Conservation (phyloP, 345 rosid genomes). For the Gossypium bickii region DNA sequence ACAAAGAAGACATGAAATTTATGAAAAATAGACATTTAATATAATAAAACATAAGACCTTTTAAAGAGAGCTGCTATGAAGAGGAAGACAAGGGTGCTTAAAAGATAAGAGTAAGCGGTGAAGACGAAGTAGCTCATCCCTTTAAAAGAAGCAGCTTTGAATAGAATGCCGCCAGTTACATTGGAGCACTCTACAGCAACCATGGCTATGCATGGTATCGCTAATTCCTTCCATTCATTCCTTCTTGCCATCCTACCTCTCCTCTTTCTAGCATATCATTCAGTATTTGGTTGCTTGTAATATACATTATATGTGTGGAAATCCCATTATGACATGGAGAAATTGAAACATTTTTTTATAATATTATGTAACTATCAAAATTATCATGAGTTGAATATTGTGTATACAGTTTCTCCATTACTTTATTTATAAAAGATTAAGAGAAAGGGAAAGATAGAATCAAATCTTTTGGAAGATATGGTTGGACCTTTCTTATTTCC, state of each 20-base stretch:
- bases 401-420: too few species aligned
- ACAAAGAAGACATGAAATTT: neutral
- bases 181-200: conserved; percentile 21
- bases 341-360: too few species aligned
- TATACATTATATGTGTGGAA: too few species aligned
- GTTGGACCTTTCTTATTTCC: too few species aligned
- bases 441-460: too few species aligned
- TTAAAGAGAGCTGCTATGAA: conserved; percentile 16
- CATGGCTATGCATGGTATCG: conserved; percentile 31
- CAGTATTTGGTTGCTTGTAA: too few species aligned
- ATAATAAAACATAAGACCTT: conserved; percentile 2
- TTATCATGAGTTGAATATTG: too few species aligned
- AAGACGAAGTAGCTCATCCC: conserved; percentile 35
- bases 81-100: conserved; percentile 26
- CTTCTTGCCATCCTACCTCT: conserved; percentile 2
- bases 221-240: conserved; percentile 18
- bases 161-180: conserved; percentile 26
- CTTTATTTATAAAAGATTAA: too few species aligned
- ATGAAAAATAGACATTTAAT: neutral
- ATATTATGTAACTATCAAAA: too few species aligned
- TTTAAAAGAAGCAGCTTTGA: conserved; percentile 33
- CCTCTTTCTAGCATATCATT: too few species aligned
- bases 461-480: too few species aligned
- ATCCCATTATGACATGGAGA: too few species aligned
- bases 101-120: conserved; percentile 20